Base-by-base conservation (phyloP, 2,329 filamentous ascomycete species). In the Microthyrium microscopicum region DNA sequence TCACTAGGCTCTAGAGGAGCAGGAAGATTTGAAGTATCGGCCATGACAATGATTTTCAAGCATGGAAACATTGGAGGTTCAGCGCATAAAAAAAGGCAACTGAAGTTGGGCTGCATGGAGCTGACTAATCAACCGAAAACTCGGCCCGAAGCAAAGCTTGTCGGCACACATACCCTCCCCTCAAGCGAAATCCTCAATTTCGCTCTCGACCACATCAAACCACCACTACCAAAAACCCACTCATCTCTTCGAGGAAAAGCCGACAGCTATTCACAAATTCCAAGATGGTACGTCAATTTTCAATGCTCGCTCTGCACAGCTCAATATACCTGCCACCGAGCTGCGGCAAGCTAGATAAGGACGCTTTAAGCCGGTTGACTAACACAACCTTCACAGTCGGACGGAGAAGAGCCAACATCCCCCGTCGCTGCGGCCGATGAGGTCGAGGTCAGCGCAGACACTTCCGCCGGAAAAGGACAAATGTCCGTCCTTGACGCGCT, bases 391-490 rank as follows among this genome's bases (percentile, higher is more conserved):
- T 19, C 21, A 41, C 48, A 94, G 89, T 95, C 87, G 84, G 87
- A 95, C 84, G 87, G 87, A 95, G 89, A 95, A 94, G 87, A 95
- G 79, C 84, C 77, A 66, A 78, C 73, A 64, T 75, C 77, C 63
- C 77, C 81, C 65, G 62, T 57, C 43, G 79, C 81, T 58, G 84
- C 79, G 59, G 64, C 68, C 55, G 72, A 76, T 53, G 89, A 94
- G 72, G 85, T 95, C 64, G 87, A 95, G 68, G 84, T 94, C 60
- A 78, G 78, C 58, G 84, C 80, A 64, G 85, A 93, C 68, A 78
- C 77, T 59, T 62, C 75, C 60, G 68, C 69, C 57, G 54, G 53
- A 43, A 82, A 84, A 64, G 80, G 80, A 56, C 83, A 84, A 71
- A 95, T 98, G 85, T 85, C 81, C 59, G 85, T 95, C 55, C 77